Percentiles rank a stretch among this genome's conserved stretches.
These are phyloP conservation scores for Paraphoma chrysanthemicola DNA, from an alignment of 2,329 filamentous ascomycete species.

Conservation along the genomic window DNA sequence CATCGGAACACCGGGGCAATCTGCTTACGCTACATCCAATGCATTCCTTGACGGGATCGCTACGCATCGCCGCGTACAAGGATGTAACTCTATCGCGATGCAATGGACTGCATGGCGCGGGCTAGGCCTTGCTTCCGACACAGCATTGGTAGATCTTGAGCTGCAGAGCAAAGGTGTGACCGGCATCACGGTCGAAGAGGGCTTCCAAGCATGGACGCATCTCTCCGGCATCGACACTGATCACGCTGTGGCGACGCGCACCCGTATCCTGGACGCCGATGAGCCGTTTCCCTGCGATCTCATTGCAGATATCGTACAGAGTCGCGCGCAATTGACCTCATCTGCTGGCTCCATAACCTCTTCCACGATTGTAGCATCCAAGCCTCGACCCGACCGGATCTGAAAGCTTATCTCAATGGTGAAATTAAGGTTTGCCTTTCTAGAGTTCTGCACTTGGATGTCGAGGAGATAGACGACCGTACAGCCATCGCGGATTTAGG, in stretches of 20 bases:
- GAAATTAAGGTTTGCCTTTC: slow-evolving; percentile 44
- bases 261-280: slow-evolving; percentile 36
- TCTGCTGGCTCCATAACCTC: neutral
- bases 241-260: slow-evolving; percentile 50
- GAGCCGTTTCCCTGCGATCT: slow-evolving; percentile 33
- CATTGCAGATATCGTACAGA: slow-evolving; percentile 17
- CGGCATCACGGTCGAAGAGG: slow-evolving; percentile 51
- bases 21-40: slow-evolving; percentile 37
- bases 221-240: slow-evolving; percentile 44
- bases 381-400: slow-evolving; percentile 26
- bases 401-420: slow-evolving; percentile 33
- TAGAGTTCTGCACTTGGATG: slow-evolving; percentile 33
- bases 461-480: slow-evolving; percentile 41
- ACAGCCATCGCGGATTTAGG: slow-evolving; percentile 46
- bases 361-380: neutral
- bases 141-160: slow-evolving; percentile 51
- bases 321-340: neutral
- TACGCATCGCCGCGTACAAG: slow-evolving; percentile 32
- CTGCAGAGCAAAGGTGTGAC: slow-evolving; percentile 53
- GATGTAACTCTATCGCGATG: slow-evolving; percentile 52
- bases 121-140: slow-evolving; percentile 48
- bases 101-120: slow-evolving; percentile 55
- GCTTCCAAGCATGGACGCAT: slow-evolving; percentile 53
- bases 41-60: slow-evolving; percentile 40
- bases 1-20: slow-evolving; percentile 30